Evolutionary conservation across 2,329 filamentous ascomycete species (phyloP), one percentile per base, ranked within the genome.

Genomic region (Periconia sp.): DNA sequence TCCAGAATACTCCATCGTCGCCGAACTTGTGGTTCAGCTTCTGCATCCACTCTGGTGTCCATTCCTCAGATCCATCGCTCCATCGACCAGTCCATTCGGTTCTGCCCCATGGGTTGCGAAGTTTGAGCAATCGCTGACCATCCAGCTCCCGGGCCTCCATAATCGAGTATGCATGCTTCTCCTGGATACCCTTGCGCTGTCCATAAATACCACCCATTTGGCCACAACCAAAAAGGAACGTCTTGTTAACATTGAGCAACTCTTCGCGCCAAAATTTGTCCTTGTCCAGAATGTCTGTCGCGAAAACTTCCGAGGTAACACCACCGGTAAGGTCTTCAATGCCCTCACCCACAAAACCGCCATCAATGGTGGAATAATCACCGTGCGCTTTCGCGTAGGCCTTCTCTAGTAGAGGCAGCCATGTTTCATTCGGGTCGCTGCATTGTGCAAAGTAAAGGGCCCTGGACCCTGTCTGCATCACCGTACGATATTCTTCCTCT

Each of bases 351-450:
- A 88, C 86, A 67, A 86, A 91, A 0, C 90, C 90, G 7, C 89
- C 89, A 41, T 89, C 82, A 33, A 95, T 89, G 1, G 87, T 82
- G 17, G 81, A 83, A 61, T 89, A 95, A 66, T 94, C 89, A 2
- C 89, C 90, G 62, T 94, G 90, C 0, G 88, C 88, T 71, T 94
- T 94, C 18, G 90, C 90, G 67, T 90, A 93, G 1, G 90, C 90
- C 72, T 93, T 93, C 65, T 93, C 89, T 1, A 92, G 77, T 20
- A 94, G 75, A 0, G 90, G 88, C 6, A 93, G 79, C 90, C 90
- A 94, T 0, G 89, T 93, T 71, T 93, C 90, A 65, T 91, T 91
- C 33, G 86, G 84, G 57, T 90, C 85, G 55, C 83, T 83, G 73
- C 87, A 91, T 65, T 89, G 86, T 2, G 87, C 88, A 73, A 93